phyloP scores from a whole-genome alignment of 306 rosid species.

The Cicer bijugum region DNA sequence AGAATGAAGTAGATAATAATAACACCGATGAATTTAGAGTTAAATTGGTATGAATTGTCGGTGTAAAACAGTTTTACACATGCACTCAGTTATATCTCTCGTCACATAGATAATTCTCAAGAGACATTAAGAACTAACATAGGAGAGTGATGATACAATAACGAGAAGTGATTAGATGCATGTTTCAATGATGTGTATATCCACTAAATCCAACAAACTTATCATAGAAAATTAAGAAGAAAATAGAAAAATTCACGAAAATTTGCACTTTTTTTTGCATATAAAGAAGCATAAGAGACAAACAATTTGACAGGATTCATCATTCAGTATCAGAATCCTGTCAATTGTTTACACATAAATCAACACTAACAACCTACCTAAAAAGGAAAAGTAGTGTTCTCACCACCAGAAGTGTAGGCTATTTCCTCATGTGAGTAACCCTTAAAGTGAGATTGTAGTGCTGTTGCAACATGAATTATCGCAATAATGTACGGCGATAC shows the following conservation, averaged over 20 bases:
- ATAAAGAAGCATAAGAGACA: conserved; percentile 9
- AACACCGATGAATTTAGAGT: not conserved
- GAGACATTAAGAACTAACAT: too few relatives aligned
- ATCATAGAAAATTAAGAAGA: too few relatives aligned
- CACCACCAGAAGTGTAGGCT: conserved; percentile 64
- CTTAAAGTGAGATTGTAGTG: conserved; percentile 56
- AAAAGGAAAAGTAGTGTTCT: conserved; percentile 58
- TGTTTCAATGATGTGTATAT: too few relatives aligned
- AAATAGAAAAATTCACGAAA: not conserved
- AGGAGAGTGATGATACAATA: too few relatives aligned
- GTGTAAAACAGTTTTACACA: too few relatives aligned
- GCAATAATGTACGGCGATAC: conserved; percentile 81
- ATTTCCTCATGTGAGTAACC: conserved; percentile 71
- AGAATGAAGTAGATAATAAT: not conserved
- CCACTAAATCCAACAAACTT: too few relatives aligned
- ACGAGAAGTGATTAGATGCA: too few relatives aligned
- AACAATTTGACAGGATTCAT: conserved; percentile 5
- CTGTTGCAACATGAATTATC: conserved; percentile 71
- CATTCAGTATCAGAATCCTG: conserved; percentile 36
- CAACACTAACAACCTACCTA: conserved; percentile 53
- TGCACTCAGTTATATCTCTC: too few relatives aligned
- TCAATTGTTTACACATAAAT: conserved; percentile 30
- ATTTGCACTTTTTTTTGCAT: not conserved
- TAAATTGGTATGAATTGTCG: too few relatives aligned
- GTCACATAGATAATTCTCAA: too few relatives aligned